phyloP scores from a whole-genome alignment of 306 rosid genomes.

The Castanopsis chinensis region DNA sequence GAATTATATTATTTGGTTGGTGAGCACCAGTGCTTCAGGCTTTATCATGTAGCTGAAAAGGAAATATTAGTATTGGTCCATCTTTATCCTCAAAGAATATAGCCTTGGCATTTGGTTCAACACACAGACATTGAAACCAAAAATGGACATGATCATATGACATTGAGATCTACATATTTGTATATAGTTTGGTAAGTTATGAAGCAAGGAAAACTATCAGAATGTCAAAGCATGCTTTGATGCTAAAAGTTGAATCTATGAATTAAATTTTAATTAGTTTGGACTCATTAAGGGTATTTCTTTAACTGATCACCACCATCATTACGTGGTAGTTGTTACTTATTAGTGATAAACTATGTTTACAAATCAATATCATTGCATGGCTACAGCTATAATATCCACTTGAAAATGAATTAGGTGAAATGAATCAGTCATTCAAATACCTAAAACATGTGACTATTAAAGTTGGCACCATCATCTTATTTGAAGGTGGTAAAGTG shows the following conservation, averaged over 20 bases:
- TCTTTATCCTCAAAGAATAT: slow-evolving; percentile 15
- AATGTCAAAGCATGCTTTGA: not conserved
- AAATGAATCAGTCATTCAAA: slow-evolving; percentile 1
- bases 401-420: slow-evolving; percentile 15
- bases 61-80: not conserved
- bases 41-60: not conserved
- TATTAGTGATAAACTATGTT: not conserved
- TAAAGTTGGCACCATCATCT: slow-evolving; percentile 29
- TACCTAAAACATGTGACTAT: slow-evolving; percentile 21
- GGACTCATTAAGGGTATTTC: too few species aligned
- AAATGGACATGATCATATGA: not conserved
- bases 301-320: not conserved
- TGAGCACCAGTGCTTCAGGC: slow-evolving; percentile 32
- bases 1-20: too few species aligned
- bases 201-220: not conserved
- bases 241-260: not conserved
- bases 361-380: slow-evolving; percentile 10
- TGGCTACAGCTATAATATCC: not conserved
- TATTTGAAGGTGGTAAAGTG: slow-evolving; percentile 21
- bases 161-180: too few species aligned
- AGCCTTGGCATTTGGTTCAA: slow-evolving; percentile 28
- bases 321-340: not conserved
- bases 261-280: too few species aligned
- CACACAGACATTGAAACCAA: slow-evolving; percentile 1
- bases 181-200: not conserved